Base-by-base conservation (phyloP, 345 rosid species). In the Geranium brycei region DNA sequence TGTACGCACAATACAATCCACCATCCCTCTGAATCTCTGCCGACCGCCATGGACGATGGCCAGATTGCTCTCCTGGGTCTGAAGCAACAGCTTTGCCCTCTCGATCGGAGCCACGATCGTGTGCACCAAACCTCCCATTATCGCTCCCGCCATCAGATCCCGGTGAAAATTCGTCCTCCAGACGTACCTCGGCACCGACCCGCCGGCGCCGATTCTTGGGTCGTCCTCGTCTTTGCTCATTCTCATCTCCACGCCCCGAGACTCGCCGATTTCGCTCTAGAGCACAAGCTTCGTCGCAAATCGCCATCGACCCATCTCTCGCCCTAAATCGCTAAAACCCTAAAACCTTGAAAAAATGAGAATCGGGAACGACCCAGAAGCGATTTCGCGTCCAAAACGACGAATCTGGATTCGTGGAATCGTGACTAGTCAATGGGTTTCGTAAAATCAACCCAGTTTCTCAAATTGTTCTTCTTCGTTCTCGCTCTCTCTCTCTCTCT, bases 61-160 rank as follows among this genome's bases (percentile, higher is more conserved):
- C 58, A 91, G 68, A 61, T 93, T 93, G 84, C 99, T 88, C 71
- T 90, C 99, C 69, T 90, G 99, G 58, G 99, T 93, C 62, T 93
- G 99, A 58, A 93, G 67, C 77, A 93, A 70, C 32, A 90, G 74
- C 85, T 90, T 93, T 0, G 95, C 79, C 82, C 99, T 85, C 79
- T 93, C 97, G 40, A 93, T 79, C 31, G 99, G 99, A 0, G 99
- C 99, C 3, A 93, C 97, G 67, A 90, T 93, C 51, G 99, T 93
- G 78, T 93, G 99, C 64, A 93, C 95, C 58, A 81, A 81, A 38
- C 97, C 95, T 1, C 96, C 99, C 96, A 93, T 81, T 51, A 90
- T 63, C 62, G 99, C 99, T 13, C 99, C 99, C 17, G 97, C 97
- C 79, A 85, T 63, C 62, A 89, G 82, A 85, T 89, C 97, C 71